Evolutionary conservation across 2,329 filamentous ascomycete species (phyloP).

Genomic region (Talaromyces albobiverticillius): DNA sequence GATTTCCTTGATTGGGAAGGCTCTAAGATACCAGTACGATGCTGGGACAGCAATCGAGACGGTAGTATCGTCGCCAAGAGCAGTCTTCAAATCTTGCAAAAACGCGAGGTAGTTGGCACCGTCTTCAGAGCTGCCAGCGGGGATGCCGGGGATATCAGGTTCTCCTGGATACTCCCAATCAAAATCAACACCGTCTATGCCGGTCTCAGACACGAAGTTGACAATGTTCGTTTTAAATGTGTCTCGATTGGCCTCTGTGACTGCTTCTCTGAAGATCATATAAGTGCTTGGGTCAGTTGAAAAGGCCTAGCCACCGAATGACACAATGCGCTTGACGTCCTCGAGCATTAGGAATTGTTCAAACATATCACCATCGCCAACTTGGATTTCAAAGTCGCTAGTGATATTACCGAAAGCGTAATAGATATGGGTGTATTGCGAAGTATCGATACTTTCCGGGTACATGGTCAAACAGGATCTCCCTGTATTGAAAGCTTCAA

Average conservation of each 20-base stretch:
- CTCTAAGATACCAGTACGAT: conserved; percentile 28
- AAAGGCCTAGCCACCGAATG: conserved; percentile 47
- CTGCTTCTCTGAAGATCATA: conserved; percentile 36
- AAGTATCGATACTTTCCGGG: background rate
- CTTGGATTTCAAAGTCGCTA: conserved; percentile 26
- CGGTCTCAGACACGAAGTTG: conserved; percentile 39
- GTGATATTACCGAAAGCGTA: conserved; percentile 38
- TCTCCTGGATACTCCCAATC: conserved; percentile 22
- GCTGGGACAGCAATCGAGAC: background rate
- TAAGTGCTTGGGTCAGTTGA: conserved; percentile 38
- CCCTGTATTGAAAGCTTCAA: conserved; percentile 26
- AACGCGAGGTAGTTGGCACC: conserved; percentile 2
- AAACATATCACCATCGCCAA: conserved; percentile 29
- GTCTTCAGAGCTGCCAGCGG: background rate
- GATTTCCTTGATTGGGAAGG: conserved; percentile 27
- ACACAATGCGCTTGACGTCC: conserved; percentile 37
- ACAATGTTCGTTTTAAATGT: conserved; percentile 36
- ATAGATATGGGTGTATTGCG: conserved; percentile 33
- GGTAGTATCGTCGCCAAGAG: background rate
- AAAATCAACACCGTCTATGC: conserved; percentile 25
- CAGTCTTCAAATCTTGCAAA: background rate
- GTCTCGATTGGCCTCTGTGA: conserved; percentile 36
- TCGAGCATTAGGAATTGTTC: conserved; percentile 28
- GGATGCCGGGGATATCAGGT: conserved; percentile 1
- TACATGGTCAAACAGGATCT: background rate